phyloP scores from a whole-genome alignment of 345 rosid species.

The Heritiera littoralis region DNA sequence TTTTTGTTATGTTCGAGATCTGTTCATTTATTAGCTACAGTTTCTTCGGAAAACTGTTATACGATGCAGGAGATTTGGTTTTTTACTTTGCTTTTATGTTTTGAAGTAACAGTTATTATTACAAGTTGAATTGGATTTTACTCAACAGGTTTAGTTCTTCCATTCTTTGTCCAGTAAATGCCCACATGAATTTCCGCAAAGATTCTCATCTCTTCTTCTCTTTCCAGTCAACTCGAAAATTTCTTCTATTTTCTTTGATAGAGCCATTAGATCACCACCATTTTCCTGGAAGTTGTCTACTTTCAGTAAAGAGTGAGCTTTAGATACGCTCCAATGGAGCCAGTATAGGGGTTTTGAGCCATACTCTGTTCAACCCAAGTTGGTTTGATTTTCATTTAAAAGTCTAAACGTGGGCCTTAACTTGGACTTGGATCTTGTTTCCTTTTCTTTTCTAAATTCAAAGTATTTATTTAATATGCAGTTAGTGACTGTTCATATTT shows the following conservation, averaged over 20 bases:
- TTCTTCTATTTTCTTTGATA: too few relatives aligned
- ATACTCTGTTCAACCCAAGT: neutral
- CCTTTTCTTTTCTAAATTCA: neutral
- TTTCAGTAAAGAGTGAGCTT: neutral
- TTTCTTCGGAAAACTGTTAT: neutral
- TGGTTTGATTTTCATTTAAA: neutral
- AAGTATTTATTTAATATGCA: neutral
- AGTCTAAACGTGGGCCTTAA: neutral
- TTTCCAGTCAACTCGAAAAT: neutral
- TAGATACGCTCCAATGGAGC: neutral
- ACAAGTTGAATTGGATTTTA: neutral
- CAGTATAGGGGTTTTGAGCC: neutral
- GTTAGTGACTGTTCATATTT: neutral
- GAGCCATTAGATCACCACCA: neutral
- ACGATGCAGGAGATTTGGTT: neutral
- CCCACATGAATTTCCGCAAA: slow-evolving; percentile 11
- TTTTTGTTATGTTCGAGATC: slow-evolving; percentile 32
- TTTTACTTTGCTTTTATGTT: neutral
- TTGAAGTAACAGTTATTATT: neutral
- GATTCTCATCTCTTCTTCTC: neutral
- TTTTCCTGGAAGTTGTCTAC: neutral
- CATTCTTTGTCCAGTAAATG: neutral
- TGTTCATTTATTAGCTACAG: slow-evolving; percentile 12
- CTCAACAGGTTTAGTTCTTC: neutral
- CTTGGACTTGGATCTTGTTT: too few relatives aligned